Evolutionary conservation across 441 rosid species (phyloP).

Genomic region (Raphanus hybrid): DNA sequence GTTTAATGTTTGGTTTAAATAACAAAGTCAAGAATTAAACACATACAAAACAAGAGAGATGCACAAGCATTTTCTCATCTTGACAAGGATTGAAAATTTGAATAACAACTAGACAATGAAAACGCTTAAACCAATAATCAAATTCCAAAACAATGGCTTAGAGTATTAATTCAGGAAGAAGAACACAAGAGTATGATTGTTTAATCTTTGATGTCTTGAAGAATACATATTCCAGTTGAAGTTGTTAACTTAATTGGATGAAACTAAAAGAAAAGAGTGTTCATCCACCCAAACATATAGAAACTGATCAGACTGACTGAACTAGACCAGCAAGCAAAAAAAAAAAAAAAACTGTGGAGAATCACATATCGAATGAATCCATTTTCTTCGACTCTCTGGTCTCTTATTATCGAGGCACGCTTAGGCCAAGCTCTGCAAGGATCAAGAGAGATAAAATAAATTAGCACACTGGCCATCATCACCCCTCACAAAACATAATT

Average conservation of each 20-base stretch:
- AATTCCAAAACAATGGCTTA: background rate
- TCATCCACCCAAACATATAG: constrained; percentile 7
- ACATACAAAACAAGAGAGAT: background rate
- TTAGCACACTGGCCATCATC: constrained; percentile 15
- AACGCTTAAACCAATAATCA: background rate
- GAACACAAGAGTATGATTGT: constrained; percentile 12
- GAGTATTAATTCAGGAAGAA: constrained; percentile 1
- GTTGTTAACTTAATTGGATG: constrained; percentile 7
- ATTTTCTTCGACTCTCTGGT: constrained; percentile 35
- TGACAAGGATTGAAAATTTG: background rate
- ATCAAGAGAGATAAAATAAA: constrained; percentile 4
- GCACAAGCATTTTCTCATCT: background rate
- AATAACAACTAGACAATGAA: background rate
- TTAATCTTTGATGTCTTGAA: constrained; percentile 24
- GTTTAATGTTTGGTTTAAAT: too few species aligned
- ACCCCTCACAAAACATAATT: background rate
- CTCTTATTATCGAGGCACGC: constrained; percentile 69
- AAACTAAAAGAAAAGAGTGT: constrained; percentile 10
- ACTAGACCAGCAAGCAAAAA: constrained; percentile 16
- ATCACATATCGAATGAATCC: constrained; percentile 19
- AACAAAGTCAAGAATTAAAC: too few species aligned
- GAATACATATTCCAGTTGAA: background rate
- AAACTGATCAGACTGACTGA: constrained; percentile 20
- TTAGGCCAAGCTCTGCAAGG: constrained; percentile 56
- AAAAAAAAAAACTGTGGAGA: constrained; percentile 5